Evolutionary conservation across 805 yeast genomes (phyloP), one percentile per base, ranked within the genome.

Genomic region (Jamesozyma hellenica): DNA sequence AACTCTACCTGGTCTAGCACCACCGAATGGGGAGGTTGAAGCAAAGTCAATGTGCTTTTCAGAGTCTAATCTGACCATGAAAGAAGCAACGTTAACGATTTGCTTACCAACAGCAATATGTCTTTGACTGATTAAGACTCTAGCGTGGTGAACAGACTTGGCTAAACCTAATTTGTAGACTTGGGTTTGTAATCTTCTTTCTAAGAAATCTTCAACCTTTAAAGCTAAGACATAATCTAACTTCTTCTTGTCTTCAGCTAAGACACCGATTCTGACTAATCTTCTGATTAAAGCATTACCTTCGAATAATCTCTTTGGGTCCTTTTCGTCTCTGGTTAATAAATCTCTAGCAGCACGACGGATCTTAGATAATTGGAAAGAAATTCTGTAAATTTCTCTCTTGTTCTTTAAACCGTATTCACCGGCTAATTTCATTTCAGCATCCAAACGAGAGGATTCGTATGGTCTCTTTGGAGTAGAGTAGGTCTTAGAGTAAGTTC

Each of bases 271-370:
- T 78, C 98, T 85, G 54, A 92, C 97, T 68, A 92, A 82, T 81
- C 97, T 87, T 82, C 98, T 88, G 75, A 92, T 92, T 70, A 92
- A 86, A 68, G 98, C 98, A 70, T 92, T 92, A 84, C 98, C 98
- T 77, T 92, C 98, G 79, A 92, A 92, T 67, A 92, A 82, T 79
- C 98, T 87, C 86, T 88, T 92, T 82, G 95, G 96, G 75, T 92
- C 98, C 82, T 92, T 92, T 79, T 92, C 98, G 66, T 92, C 98
- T 79, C 96, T 87, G 79, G 98, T 92, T 74, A 92, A 82, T 65
- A 92, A 78, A 67, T 92, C 97, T 83, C 98, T 95, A 68, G 98
- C 98, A 71, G 98, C 98, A 79, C 98, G 87, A 79, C 98, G 88
- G 70, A 92, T 90, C 82, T 92, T 92, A 53, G 98, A 92, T 67